Conservation (phyloP, 768 basidiomycete genomes). For the Lyophyllum decastes region DNA sequence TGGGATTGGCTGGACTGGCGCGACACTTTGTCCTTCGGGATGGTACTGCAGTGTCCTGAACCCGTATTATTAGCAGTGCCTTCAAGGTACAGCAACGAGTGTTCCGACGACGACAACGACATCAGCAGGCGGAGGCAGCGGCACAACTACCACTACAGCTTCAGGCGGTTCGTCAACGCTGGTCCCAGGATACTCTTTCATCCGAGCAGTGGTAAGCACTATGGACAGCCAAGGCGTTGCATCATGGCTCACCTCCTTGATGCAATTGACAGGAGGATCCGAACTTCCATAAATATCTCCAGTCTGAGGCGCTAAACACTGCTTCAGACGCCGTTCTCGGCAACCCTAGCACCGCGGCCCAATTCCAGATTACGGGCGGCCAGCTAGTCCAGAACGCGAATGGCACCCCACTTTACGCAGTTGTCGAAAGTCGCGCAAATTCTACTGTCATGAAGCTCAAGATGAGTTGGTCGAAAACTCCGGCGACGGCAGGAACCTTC, state of each 20-base stretch:
- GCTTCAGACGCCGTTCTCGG: slow-evolving; percentile 53
- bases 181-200: slow-evolving; percentile 51
- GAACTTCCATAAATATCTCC: slow-evolving; percentile 65
- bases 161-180: slow-evolving; percentile 43
- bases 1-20: slow-evolving; percentile 51
- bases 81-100: slow-evolving; percentile 39
- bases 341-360: slow-evolving; percentile 49
- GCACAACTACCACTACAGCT: slow-evolving; percentile 28
- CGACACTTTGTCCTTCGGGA: slow-evolving; percentile 49
- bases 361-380: slow-evolving; percentile 56
- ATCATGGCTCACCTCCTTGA: background rate
- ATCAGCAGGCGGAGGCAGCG: slow-evolving; percentile 30
- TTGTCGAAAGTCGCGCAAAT: slow-evolving; percentile 46
- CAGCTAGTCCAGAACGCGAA: slow-evolving; percentile 54
- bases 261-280: slow-evolving; percentile 42
- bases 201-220: slow-evolving; percentile 51
- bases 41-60: slow-evolving; percentile 47
- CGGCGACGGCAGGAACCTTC: slow-evolving; percentile 51
- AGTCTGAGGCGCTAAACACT: slow-evolving; percentile 44
- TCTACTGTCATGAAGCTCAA: slow-evolving; percentile 48
- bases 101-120: slow-evolving; percentile 30
- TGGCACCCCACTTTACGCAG: slow-evolving; percentile 27
- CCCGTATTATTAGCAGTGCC: slow-evolving; percentile 55
- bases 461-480: slow-evolving; percentile 48
- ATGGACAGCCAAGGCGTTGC: background rate